Conservation (phyloP, 306 rosid genomes). For the Lablab purpureus region DNA sequence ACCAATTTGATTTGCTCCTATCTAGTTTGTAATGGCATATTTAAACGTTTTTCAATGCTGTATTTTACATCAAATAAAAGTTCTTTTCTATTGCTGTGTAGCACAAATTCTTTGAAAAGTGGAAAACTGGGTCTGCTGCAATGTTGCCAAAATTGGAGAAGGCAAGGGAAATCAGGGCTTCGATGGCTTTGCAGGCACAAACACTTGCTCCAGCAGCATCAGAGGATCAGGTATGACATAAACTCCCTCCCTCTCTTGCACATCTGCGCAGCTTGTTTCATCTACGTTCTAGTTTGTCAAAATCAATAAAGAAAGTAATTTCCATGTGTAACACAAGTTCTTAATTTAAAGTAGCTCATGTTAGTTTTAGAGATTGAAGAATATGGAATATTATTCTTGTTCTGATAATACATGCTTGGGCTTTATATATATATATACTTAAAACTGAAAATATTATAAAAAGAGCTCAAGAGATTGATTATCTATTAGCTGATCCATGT, state of each 20-base stretch:
- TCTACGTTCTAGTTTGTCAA: conserved; percentile 28
- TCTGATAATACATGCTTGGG: background rate
- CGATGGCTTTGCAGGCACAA: conserved; percentile 84
- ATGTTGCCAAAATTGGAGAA: conserved; percentile 85
- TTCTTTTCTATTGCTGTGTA: conserved; percentile 48
- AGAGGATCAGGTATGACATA: conserved; percentile 68
- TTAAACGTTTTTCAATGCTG: conserved; percentile 36
- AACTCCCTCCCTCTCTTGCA: background rate
- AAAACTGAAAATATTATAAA: too few relatives aligned
- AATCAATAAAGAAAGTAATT: conserved; percentile 27
- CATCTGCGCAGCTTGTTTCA: background rate
- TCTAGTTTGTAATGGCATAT: conserved; percentile 38
- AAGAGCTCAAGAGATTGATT: too few relatives aligned
- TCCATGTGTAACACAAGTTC: conserved; percentile 20
- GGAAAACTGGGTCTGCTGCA: conserved; percentile 81
- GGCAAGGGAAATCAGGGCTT: conserved; percentile 81
- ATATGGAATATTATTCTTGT: background rate
- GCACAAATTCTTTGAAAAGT: conserved; percentile 98
- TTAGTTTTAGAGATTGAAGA: background rate
- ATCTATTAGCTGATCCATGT: too few relatives aligned
- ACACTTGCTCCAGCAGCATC: conserved; percentile 59
- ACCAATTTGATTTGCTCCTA: conserved; percentile 19
- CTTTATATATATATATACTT: background rate
- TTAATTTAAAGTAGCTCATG: conserved; percentile 60
- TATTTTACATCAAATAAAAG: conserved; percentile 44